Base-by-base conservation (phyloP, 1,284 basidiomycete species). In the Inonotus hispidus region DNA sequence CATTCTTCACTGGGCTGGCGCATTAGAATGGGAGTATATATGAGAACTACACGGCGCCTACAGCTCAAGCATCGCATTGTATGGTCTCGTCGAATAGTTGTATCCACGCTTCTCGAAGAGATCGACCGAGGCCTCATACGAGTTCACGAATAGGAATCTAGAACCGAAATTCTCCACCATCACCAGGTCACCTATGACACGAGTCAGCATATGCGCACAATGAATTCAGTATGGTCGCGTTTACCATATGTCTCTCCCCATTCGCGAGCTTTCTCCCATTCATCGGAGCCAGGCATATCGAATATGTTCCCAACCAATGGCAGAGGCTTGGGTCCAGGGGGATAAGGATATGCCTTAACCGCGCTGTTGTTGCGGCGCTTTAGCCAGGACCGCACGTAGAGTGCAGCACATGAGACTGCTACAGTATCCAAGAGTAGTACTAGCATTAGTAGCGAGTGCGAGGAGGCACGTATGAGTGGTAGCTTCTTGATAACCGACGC, bases 191-290 rank as follows among this genome's bases (percentile, higher is more conserved):
- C 67, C 68, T 68, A 13, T 27, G 35, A 49, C 29, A 38, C 57
- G 50, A 54, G 13, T 25, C 14, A 23, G 13, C 5, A 25, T 19
- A 52, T n/a, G 29, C 19, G 50, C 8, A 35, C 27, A 4, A 14
- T n/a, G 10, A 11, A 35, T 8, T 1, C 21, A 32, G 32, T 13
- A 32, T 16, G n/a, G 4, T 14, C 4, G n/a, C 7, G 16, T 47
- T 11, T 16, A 64, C 66, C 66, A 52, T 67, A 67, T 21, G 58
- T 53, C 43, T 63, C 60, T 37, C 80, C 77, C 83, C 82, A 85
- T 49, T 75, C 69, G 21, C 78, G 74, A 66, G 83, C 85, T 0
- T 79, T 81, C 39, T 78, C 64, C 83, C 83, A 85, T 59, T 81
- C 79, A 63, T 75, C 70, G 60, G 77, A 74, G 19, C 71, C 72